Evolutionary conservation across 2,329 filamentous ascomycete species (phyloP).

Genomic region (Aureobasidium musti): DNA sequence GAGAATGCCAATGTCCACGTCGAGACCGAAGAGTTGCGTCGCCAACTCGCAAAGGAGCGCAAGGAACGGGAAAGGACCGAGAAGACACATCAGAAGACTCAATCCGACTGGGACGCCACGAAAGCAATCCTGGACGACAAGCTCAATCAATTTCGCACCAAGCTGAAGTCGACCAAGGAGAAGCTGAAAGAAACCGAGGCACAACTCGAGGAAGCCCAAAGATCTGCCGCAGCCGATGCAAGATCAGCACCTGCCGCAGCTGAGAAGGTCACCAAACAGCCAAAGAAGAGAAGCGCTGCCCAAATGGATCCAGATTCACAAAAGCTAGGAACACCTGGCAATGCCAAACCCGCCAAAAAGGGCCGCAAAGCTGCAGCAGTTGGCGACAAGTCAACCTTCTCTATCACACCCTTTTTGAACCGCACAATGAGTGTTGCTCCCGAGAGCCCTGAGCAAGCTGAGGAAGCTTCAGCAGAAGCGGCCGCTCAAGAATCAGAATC

Average conservation of each 20-base stretch:
- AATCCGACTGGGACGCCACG: constrained; percentile 63
- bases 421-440: constrained; percentile 63
- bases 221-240: constrained; percentile 37
- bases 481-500: constrained; percentile 21
- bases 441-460: constrained; percentile 36
- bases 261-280: constrained; percentile 41
- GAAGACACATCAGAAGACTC: constrained; percentile 56
- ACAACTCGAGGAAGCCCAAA: constrained; percentile 50
- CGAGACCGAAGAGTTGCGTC: constrained; percentile 52
- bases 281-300: constrained; percentile 47
- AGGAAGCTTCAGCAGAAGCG: constrained; percentile 23
- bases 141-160: constrained; percentile 67
- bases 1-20: constrained; percentile 46
- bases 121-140: constrained; percentile 69
- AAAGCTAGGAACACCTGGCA: constrained; percentile 53
- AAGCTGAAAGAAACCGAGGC: constrained; percentile 68
- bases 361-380: constrained; percentile 59
- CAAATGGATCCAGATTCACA: constrained; percentile 52
- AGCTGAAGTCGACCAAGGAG: constrained; percentile 68
- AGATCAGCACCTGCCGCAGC: constrained; percentile 39
- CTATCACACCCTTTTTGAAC: constrained; percentile 91
- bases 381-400: constrained; percentile 89
- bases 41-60: constrained; percentile 55
- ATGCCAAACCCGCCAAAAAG: constrained; percentile 51
- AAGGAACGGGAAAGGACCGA: constrained; percentile 56